Percentiles rank a stretch among this genome's conserved stretches.
Conservation (phyloP, 208 protist species). For the Leishmania aethiopica region DNA sequence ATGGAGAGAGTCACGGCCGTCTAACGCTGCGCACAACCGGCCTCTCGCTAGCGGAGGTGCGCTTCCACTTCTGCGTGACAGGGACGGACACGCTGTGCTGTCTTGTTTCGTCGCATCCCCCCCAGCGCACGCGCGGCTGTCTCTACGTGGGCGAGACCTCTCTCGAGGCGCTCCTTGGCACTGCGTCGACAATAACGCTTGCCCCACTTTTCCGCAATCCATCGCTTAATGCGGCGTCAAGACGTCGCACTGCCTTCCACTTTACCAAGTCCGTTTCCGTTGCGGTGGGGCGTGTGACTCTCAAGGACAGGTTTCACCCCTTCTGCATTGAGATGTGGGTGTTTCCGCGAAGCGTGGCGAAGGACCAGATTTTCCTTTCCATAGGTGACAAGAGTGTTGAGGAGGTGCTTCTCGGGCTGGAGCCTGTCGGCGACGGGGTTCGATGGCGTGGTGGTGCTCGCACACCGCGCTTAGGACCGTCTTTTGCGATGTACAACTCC, state of each 20-base stretch:
- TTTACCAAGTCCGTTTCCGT: conserved; percentile 70
- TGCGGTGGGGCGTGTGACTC: conserved; percentile 58
- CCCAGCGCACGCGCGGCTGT: conserved; percentile 29
- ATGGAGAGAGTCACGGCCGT: neutral
- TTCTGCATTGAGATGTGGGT: conserved; percentile 92
- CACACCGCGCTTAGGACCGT: conserved; percentile 76
- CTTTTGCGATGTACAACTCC: conserved; percentile 62
- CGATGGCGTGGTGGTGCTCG: conserved; percentile 79
- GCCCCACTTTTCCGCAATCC: conserved; percentile 38
- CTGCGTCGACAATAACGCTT: conserved; percentile 6
- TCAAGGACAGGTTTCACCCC: conserved; percentile 81
- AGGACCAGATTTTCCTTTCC: conserved; percentile 75
- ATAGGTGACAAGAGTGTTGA: conserved; percentile 85
- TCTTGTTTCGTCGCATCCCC: conserved; percentile 33
- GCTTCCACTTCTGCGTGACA: conserved; percentile 27
- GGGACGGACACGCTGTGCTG: conserved; percentile 20
- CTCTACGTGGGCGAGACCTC: conserved; percentile 26
- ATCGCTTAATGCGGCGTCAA: neutral
- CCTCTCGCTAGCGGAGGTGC: conserved; percentile 27
- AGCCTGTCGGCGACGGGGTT: conserved; percentile 66
- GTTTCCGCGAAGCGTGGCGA: conserved; percentile 64
- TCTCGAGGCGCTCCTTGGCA: conserved; percentile 4
- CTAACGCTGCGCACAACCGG: conserved; percentile 14
- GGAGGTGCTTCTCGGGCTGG: conserved; percentile 83
- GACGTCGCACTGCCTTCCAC: conserved; percentile 46